Percentiles rank a stretch among this genome's conserved stretches.
Evolutionary conservation across 1,284 basidiomycete genomes (phyloP).

Genomic region (Apiotrichum mycotoxinovorans): DNA sequence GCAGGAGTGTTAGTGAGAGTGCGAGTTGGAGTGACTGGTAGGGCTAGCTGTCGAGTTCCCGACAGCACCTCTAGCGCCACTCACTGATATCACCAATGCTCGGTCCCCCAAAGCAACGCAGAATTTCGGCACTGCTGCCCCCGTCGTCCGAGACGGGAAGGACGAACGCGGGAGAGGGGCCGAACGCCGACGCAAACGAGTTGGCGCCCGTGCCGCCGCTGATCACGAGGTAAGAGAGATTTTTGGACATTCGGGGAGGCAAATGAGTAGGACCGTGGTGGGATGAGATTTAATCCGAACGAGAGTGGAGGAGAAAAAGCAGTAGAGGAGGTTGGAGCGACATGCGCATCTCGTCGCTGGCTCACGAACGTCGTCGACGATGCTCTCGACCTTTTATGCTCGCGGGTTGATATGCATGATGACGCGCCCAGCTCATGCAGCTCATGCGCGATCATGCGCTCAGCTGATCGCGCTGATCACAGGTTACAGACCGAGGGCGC

Average conservation of each 20-base stretch:
- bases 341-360: no score
- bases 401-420: no score
- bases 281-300: neutral
- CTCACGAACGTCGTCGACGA: no score
- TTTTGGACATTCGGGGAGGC: neutral
- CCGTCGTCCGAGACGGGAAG: conserved; percentile 56
- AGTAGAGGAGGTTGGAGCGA: no score
- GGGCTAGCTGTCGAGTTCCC: no score
- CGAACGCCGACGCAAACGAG: conserved; percentile 54
- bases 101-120: conserved; percentile 53
- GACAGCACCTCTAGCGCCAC: conserved; percentile 10
- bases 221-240: conserved; percentile 50
- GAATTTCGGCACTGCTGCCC: conserved; percentile 51
- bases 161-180: conserved; percentile 49
- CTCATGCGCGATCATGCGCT: no score
- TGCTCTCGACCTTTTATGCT: no score
- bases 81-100: conserved; percentile 53
- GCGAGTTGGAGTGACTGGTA: neutral
- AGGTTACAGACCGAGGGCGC: no score
- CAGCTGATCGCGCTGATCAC: no score
- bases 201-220: conserved; percentile 56
- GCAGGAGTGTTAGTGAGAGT: neutral
- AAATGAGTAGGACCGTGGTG: neutral
- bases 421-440: no score
- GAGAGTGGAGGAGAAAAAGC: no score